A percentile compares a stretch with the other conserved stretches of the same genome.
Evolutionary conservation across 768 basidiomycete genomes (phyloP).

Genomic region (Coprinopsis cinerea): DNA sequence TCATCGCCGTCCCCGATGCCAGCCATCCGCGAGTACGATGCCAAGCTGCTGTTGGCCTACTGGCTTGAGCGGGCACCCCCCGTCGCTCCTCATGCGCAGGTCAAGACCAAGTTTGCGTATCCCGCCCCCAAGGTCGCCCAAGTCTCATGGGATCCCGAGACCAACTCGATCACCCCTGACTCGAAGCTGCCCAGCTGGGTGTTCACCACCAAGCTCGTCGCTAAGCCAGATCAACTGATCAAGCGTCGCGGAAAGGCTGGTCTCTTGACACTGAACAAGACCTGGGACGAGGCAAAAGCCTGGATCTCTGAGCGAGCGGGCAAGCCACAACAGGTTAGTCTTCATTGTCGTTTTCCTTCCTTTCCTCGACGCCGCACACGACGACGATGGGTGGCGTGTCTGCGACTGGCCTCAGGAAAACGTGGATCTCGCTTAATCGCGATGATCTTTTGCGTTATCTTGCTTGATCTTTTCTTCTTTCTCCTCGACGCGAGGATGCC

Average conservation of each 20-base stretch:
- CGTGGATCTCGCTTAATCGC: slow-evolving; percentile 4
- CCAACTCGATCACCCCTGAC: slow-evolving; percentile 48
- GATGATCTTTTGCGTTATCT: slow-evolving; percentile 12
- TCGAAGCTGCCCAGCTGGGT: slow-evolving; percentile 73
- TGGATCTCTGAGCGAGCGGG: slow-evolving; percentile 90
- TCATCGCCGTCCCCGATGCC: slow-evolving; percentile 5
- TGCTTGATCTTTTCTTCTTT: slow-evolving; percentile 7
- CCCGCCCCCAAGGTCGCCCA: slow-evolving; percentile 79
- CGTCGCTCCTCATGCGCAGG: slow-evolving; percentile 54
- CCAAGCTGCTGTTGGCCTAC: slow-evolving; percentile 95
- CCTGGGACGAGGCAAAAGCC: slow-evolving; percentile 77
- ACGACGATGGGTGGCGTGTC: too few species aligned
- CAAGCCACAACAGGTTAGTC: slow-evolving; percentile 81
- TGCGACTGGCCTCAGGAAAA: too few species aligned
- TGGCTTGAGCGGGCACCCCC: slow-evolving; percentile 91
- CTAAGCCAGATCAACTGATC: slow-evolving; percentile 97
- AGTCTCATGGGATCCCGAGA: slow-evolving; percentile 74
- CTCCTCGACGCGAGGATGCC: not conserved
- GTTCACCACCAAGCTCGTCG: slow-evolving; percentile 82
- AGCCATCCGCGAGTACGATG: slow-evolving; percentile 95
- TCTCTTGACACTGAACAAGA: slow-evolving; percentile 89
- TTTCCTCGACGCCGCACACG: too few species aligned
- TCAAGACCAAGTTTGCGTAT: slow-evolving; percentile 56
- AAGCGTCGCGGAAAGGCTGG: slow-evolving; percentile 99
- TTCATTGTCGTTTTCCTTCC: slow-evolving; percentile 12